phyloP scores from a whole-genome alignment of 2,329 filamentous ascomycete species.

The Fusarium nematophilum region DNA sequence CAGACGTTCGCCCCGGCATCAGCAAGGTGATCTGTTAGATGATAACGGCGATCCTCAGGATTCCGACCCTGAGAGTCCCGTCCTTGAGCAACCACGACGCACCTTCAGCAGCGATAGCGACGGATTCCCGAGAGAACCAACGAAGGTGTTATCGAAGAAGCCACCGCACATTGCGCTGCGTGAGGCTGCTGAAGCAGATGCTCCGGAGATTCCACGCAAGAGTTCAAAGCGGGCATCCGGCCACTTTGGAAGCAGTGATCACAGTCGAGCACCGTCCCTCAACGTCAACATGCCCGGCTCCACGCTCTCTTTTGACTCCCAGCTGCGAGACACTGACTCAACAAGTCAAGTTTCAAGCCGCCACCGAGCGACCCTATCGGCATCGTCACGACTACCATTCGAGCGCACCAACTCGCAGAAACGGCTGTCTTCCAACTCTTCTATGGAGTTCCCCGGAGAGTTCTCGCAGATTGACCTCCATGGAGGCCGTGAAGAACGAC shows the following conservation, averaged over 20 bases:
- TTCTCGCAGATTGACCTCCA: slow-evolving; percentile 56
- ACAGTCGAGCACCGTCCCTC: slow-evolving; percentile 50
- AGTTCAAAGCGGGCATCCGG: slow-evolving; percentile 74
- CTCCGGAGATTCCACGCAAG: slow-evolving; percentile 75
- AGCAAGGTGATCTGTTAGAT: slow-evolving; percentile 54
- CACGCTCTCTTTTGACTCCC: slow-evolving; percentile 36
- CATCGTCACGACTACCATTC: slow-evolving; percentile 61
- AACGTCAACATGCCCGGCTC: slow-evolving; percentile 45
- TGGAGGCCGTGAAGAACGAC: slow-evolving; percentile 57
- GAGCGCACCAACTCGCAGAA: slow-evolving; percentile 66
- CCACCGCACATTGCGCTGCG: slow-evolving; percentile 30
- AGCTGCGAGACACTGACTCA: slow-evolving; percentile 32
- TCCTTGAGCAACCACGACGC: slow-evolving; percentile 44
- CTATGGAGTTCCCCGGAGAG: slow-evolving; percentile 59
- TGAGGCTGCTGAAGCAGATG: slow-evolving; percentile 48
- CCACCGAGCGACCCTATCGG: slow-evolving; percentile 39
- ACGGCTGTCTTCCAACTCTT: slow-evolving; percentile 63
- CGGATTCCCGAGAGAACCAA: slow-evolving; percentile 44
- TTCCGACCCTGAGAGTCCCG: slow-evolving; percentile 55
- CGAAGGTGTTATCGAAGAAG: slow-evolving; percentile 37
- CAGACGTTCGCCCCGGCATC: slow-evolving; percentile 42
- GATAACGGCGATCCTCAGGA: slow-evolving; percentile 59
- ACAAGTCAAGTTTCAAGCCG: slow-evolving; percentile 37
- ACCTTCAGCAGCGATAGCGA: slow-evolving; percentile 56
- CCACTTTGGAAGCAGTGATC: slow-evolving; percentile 40